These are phyloP conservation scores for Boeremia exigua DNA, from an alignment of 2,329 filamentous ascomycete species.

Conservation along the genomic window DNA sequence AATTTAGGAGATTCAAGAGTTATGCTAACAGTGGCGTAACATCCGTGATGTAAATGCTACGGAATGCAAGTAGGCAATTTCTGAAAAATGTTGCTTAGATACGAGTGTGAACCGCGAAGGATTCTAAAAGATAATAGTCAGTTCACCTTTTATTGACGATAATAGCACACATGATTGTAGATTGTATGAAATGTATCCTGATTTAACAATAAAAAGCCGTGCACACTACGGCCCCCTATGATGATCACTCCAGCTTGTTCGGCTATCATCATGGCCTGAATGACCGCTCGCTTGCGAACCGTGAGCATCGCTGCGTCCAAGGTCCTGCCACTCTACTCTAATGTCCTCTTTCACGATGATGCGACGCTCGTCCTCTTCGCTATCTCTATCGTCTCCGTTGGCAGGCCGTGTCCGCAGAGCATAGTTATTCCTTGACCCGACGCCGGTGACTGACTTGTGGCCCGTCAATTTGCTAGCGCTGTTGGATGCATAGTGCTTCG, in stretches of 20 bases:
- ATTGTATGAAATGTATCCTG: too few relatives aligned
- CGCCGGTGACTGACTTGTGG: background rate
- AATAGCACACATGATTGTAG: too few relatives aligned
- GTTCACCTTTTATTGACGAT: too few relatives aligned
- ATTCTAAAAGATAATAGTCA: too few relatives aligned
- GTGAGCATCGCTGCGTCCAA: background rate
- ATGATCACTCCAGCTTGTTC: background rate
- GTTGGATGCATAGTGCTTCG: constrained; percentile 5
- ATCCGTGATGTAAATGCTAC: too few relatives aligned
- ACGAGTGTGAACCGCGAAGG: too few relatives aligned
- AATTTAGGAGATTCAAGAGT: too few relatives aligned
- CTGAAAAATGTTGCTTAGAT: too few relatives aligned
- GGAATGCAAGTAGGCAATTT: too few relatives aligned
- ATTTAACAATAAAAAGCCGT: too few relatives aligned
- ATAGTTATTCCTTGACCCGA: background rate
- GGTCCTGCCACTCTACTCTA: constrained; percentile 1
- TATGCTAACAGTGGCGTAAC: too few relatives aligned
- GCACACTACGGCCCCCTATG: background rate
- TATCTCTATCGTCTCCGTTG: background rate
- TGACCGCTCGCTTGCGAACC: background rate
- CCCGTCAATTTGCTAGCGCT: constrained; percentile 8
- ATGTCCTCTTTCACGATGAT: constrained; percentile 8
- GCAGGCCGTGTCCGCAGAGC: background rate
- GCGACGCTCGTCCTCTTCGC: constrained; percentile 4
- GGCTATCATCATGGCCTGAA: background rate